These are phyloP conservation scores for Alternaria angustiovoidea DNA, from an alignment of 2,329 filamentous ascomycete genomes.

Conservation along the genomic window DNA sequence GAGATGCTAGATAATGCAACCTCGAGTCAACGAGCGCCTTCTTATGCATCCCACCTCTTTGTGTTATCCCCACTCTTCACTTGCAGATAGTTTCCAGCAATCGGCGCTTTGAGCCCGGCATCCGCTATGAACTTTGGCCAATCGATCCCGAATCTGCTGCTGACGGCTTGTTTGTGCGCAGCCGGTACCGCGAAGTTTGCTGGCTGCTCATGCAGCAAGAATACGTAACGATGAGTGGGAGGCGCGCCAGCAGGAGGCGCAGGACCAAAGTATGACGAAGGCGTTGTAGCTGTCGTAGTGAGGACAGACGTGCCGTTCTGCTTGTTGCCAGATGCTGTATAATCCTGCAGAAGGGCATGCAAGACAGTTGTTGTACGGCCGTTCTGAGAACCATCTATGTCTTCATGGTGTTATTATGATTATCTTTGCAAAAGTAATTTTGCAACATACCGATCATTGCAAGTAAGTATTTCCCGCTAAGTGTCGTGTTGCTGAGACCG, in stretches of 20 bases:
- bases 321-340: constrained; percentile 24
- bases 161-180: constrained; percentile 29
- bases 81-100: constrained; percentile 35
- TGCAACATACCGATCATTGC: constrained; percentile 39
- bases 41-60: constrained; percentile 16
- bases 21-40: neutral
- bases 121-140: constrained; percentile 32
- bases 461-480: constrained; percentile 39
- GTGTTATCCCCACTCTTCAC: constrained; percentile 38
- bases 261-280: constrained; percentile 43
- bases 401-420: neutral
- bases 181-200: constrained; percentile 35
- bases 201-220: constrained; percentile 42
- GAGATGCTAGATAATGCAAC: neutral
- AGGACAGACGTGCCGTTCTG: constrained; percentile 36
- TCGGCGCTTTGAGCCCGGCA: constrained; percentile 30
- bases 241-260: constrained; percentile 40
- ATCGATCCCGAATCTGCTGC: constrained; percentile 30
- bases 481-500: constrained; percentile 31
- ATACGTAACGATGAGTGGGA: constrained; percentile 43
- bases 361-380: constrained; percentile 33
- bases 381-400: constrained; percentile 18
- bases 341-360: constrained; percentile 43
- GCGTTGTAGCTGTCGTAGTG: constrained; percentile 37
- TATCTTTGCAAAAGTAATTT: constrained; percentile 16